phyloP scores from a whole-genome alignment of 73 alveolate genomes.

The Blepharisma japonicum region DNA sequence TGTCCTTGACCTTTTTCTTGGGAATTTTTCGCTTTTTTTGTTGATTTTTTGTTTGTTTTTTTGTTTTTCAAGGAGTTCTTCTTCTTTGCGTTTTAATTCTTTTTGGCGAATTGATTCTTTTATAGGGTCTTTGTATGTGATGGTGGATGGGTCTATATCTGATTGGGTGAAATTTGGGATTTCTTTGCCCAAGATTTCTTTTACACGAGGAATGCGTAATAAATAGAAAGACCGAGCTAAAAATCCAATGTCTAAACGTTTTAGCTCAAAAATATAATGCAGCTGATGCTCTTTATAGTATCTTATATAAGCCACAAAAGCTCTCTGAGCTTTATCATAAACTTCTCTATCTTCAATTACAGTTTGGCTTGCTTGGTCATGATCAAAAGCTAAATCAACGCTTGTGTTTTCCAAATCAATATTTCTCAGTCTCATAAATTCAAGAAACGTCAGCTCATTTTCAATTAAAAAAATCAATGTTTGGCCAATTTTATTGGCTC shows the following conservation, averaged over 20 bases:
- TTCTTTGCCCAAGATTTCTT: conserved; percentile 90
- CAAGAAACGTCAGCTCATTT: conserved; percentile 52
- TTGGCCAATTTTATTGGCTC: conserved; percentile 95
- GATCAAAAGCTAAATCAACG: conserved; percentile 30
- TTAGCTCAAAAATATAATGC: conserved; percentile 46
- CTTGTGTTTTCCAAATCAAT: conserved; percentile 31
- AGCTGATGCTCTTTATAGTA: conserved; percentile 82
- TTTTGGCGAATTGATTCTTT: conserved; percentile 76
- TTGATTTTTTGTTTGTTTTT: conserved; percentile 63
- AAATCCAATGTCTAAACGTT: conserved; percentile 82
- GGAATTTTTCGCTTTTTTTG: conserved; percentile 57
- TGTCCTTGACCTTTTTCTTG: conserved; percentile 65
- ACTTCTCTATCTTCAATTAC: conserved; percentile 81
- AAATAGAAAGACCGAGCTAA: conserved; percentile 91
- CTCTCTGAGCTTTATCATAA: conserved; percentile 90
- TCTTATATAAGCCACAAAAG: conserved; percentile 94
- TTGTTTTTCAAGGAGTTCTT: conserved; percentile 56
- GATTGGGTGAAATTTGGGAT: conserved; percentile 62
- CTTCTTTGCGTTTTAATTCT: conserved; percentile 39
- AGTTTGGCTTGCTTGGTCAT: conserved; percentile 47
- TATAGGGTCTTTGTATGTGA: conserved; percentile 84
- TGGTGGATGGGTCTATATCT: conserved; percentile 63
- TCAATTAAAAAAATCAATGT: conserved; percentile 55
- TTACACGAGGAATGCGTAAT: conserved; percentile 95
- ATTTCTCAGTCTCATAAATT: conserved; percentile 56